Conservation (phyloP, 1,284 basidiomycete species). For the Fomitopsis palustris region DNA sequence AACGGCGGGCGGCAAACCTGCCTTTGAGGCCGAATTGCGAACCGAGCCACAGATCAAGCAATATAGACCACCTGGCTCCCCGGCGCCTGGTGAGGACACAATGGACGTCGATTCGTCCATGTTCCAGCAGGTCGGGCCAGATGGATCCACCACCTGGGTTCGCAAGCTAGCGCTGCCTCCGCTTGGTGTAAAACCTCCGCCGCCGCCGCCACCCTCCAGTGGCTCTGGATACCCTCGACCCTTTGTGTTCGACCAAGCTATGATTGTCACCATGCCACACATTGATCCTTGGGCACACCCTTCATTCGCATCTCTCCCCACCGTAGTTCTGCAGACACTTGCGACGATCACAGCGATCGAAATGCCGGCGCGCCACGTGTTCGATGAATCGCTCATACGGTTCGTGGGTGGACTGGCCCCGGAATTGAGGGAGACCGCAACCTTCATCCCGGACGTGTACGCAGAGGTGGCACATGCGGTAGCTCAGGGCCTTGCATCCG, state of each 20-base stretch:
- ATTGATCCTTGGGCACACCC: conserved; percentile 55
- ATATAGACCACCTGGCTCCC: conserved; percentile 26
- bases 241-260: conserved; percentile 32
- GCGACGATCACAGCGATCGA: conserved; percentile 48
- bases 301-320: conserved; percentile 57
- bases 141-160: conserved; percentile 29
- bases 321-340: conserved; percentile 44
- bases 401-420: conserved; percentile 52
- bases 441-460: conserved; percentile 52
- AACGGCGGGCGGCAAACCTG: conserved; percentile 20
- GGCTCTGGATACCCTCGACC: conserved; percentile 9
- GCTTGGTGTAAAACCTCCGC: neutral
- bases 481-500: conserved; percentile 30
- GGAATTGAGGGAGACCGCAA: conserved; percentile 58
- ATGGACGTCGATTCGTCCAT: conserved; percentile 23
- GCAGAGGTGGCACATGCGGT: conserved; percentile 46
- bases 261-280: conserved; percentile 34
- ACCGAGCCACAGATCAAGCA: conserved; percentile 28
- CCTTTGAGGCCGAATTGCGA: conserved; percentile 23
- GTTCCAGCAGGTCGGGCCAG: conserved; percentile 22
- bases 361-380: conserved; percentile 54
- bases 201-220: neutral
- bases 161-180: conserved; percentile 9
- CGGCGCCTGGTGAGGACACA: conserved; percentile 19
- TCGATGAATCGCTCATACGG: conserved; percentile 44